phyloP scores from a whole-genome alignment of 2,329 filamentous ascomycete species.

The Xylariaceae sp. region DNA sequence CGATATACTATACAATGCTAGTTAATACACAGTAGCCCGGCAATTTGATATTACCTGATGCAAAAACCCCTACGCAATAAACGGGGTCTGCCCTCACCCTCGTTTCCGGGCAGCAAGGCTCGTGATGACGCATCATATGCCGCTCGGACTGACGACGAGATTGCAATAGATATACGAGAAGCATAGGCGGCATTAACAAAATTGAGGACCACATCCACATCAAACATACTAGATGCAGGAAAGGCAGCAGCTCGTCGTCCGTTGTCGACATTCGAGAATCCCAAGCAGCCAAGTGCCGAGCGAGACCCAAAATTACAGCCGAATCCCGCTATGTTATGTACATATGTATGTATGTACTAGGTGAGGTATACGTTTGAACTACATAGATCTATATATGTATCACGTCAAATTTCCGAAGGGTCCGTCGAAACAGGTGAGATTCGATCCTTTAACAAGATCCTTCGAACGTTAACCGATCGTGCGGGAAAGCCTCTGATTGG shows the following conservation, averaged over 20 bases:
- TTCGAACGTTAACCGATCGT: constrained; percentile 11
- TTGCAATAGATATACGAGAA: background rate
- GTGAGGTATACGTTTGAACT: background rate
- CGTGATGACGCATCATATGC: background rate
- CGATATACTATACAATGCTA: too few species aligned
- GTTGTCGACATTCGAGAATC: too few species aligned
- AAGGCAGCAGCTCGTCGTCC: too few species aligned
- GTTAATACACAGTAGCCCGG: too few species aligned
- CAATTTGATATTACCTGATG: too few species aligned
- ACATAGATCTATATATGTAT: background rate
- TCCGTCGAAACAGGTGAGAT: constrained; percentile 14
- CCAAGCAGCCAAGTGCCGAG: too few species aligned
- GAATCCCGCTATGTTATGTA: background rate
- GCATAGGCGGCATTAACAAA: too few species aligned
- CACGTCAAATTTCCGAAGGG: constrained; percentile 20
- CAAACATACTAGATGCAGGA: too few species aligned
- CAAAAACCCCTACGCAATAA: too few species aligned
- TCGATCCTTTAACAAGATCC: constrained; percentile 8
- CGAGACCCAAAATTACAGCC: background rate
- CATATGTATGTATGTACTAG: too few species aligned
- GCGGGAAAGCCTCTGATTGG: background rate
- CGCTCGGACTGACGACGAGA: background rate
- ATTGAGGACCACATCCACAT: too few species aligned
- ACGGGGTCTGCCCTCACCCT: too few species aligned
- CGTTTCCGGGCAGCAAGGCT: background rate